Conservation (phyloP, 306 rosid genomes). For the Quercus bicolor region DNA sequence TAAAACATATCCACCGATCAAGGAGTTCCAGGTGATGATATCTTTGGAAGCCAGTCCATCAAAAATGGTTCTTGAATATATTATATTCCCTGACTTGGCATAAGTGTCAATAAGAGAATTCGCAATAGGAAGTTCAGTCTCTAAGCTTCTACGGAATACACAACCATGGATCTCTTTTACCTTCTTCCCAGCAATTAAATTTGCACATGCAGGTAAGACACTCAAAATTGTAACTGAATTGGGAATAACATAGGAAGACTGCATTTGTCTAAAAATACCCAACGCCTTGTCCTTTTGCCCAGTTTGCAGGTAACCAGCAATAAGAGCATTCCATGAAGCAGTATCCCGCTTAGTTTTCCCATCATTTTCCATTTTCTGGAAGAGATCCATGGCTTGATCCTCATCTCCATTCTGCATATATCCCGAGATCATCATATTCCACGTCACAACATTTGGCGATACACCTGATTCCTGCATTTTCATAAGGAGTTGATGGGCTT, state of each 20-base stretch:
- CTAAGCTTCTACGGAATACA: slow-evolving; percentile 59
- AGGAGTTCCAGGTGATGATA: slow-evolving; percentile 81
- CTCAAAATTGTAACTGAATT: slow-evolving; percentile 75
- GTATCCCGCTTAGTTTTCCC: slow-evolving; percentile 65
- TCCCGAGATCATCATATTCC: slow-evolving; percentile 90
- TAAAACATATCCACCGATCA: slow-evolving; percentile 65
- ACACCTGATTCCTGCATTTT: slow-evolving; percentile 76
- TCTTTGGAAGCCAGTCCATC: slow-evolving; percentile 64
- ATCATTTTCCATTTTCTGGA: slow-evolving; percentile 70
- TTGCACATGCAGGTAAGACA: slow-evolving; percentile 69
- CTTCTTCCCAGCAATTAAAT: slow-evolving; percentile 59
- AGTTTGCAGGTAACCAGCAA: slow-evolving; percentile 70
- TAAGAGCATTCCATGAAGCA: slow-evolving; percentile 88
- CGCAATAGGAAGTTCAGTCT: slow-evolving; percentile 53
- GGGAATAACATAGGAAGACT: slow-evolving; percentile 45
- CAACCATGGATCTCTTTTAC: slow-evolving; percentile 82
- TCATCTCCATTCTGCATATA: slow-evolving; percentile 74
- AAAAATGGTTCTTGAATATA: slow-evolving; percentile 60
- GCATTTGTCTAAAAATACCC: slow-evolving; percentile 77
- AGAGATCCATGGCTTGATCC: slow-evolving; percentile 77
- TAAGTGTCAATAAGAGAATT: slow-evolving; percentile 74
- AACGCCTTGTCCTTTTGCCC: slow-evolving; percentile 74
- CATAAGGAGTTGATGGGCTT: slow-evolving; percentile 80
- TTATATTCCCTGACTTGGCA: slow-evolving; percentile 76
- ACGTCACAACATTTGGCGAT: slow-evolving; percentile 68